Conservation (phyloP, 345 rosid species). For the Eucalyptus globulus region DNA sequence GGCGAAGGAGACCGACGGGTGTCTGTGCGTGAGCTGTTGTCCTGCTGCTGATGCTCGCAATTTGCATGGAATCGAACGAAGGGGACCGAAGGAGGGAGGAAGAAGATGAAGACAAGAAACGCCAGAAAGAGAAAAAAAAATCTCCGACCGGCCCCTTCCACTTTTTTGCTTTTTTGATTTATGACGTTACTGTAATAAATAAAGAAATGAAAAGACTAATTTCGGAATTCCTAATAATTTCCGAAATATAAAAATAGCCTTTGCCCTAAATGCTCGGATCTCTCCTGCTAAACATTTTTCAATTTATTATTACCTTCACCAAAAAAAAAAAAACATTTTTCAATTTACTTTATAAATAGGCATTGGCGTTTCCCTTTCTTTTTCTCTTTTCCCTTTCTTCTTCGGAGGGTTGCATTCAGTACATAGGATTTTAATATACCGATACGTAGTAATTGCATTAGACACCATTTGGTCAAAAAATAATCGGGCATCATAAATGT, state of each 20-base stretch:
- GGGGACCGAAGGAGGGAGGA: neutral
- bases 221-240: neutral
- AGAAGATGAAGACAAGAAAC: neutral
- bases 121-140: neutral
- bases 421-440: neutral
- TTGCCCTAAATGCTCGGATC: neutral
- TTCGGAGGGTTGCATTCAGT: neutral
- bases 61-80: neutral
- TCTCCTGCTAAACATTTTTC: neutral
- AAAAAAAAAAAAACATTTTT: neutral
- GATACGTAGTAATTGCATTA: fast-evolving
- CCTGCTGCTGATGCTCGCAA: neutral
- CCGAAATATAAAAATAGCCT: neutral
- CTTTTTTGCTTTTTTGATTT: neutral
- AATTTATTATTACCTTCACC: too few relatives aligned
- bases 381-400: neutral
- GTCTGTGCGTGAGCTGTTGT: neutral
- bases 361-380: neutral
- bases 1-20: neutral
- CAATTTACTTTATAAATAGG: neutral
- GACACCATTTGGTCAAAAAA: too few relatives aligned
- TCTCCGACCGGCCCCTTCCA: neutral
- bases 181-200: neutral
- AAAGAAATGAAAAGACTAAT: neutral
- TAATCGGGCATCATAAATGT: too few relatives aligned